phyloP scores from a whole-genome alignment of 768 basidiomycete species.

The Crepidotus variabilis region DNA sequence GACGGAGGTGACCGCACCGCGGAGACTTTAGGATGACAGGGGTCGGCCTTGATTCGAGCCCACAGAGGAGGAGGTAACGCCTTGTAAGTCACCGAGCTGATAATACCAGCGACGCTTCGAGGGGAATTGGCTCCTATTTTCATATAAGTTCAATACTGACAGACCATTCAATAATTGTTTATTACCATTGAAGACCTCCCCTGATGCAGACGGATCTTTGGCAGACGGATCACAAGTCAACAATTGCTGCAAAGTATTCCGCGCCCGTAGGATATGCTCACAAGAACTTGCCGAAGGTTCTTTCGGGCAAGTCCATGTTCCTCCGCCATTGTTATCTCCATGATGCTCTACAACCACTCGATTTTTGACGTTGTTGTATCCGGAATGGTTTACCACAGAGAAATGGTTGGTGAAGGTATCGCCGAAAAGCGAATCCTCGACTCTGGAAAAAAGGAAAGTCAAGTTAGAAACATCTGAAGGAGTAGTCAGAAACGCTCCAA shows the following conservation, averaged over 20 bases:
- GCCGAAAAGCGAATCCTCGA: background rate
- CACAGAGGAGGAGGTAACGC: constrained; percentile 10
- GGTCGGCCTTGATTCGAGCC: constrained; percentile 9
- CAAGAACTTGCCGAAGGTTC: constrained; percentile 7
- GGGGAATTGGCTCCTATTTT: constrained; percentile 3
- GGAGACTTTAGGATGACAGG: background rate
- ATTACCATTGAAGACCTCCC: background rate
- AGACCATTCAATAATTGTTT: background rate
- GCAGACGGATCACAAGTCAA: constrained; percentile 1
- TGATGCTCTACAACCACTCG: constrained; percentile 10
- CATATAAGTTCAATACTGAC: background rate
- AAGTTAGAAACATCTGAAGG: background rate
- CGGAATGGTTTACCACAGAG: background rate
- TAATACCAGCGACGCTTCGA: background rate
- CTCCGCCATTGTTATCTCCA: constrained; percentile 7
- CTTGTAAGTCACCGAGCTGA: constrained; percentile 8
- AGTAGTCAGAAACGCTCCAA: background rate
- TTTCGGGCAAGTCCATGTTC: constrained; percentile 11
- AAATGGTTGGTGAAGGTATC: constrained; percentile 5
- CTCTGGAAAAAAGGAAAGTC: constrained; percentile 1
- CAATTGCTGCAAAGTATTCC: constrained; percentile 5
- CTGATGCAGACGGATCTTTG: background rate
- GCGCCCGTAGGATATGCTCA: constrained; percentile 7
- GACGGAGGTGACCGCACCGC: background rate
- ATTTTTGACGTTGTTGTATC: constrained; percentile 8